Conservation (phyloP, 2,329 filamentous ascomycete species). For the Alternaria brassicae region DNA sequence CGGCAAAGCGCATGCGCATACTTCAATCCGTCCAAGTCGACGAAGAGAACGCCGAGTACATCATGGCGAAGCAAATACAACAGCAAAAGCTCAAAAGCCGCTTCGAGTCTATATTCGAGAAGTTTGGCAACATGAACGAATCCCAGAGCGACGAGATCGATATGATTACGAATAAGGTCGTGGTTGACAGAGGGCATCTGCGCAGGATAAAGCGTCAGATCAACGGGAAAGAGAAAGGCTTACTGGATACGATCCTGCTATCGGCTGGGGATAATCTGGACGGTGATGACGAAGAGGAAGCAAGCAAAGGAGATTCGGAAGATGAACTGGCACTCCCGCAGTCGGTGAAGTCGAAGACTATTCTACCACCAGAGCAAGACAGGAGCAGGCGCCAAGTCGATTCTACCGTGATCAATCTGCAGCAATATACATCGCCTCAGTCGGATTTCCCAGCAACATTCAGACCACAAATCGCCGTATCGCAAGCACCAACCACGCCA, state of each 20-base stretch:
- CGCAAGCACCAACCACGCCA: constrained; percentile 22
- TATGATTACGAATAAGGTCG: constrained; percentile 76
- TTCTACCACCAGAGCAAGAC: neutral
- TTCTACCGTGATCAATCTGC: neutral
- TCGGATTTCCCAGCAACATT: neutral
- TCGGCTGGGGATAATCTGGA: constrained; percentile 44
- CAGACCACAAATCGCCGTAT: constrained; percentile 2
- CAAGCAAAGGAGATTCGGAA: constrained; percentile 22
- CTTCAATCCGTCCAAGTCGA: constrained; percentile 46
- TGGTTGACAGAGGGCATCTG: constrained; percentile 92
- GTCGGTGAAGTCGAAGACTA: constrained; percentile 12
- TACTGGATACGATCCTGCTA: constrained; percentile 34
- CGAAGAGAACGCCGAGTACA: constrained; percentile 46
- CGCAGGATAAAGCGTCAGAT: constrained; percentile 57
- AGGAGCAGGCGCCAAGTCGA: neutral
- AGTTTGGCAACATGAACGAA: constrained; percentile 83
- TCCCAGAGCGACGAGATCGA: constrained; percentile 90
- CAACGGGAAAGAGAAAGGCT: constrained; percentile 30
- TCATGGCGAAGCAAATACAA: constrained; percentile 46
- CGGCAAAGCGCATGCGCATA: constrained; percentile 67
- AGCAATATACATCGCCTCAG: neutral
- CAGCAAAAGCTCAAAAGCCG: constrained; percentile 63
- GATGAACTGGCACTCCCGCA: constrained; percentile 44
- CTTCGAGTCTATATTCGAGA: constrained; percentile 88
- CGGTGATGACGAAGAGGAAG: constrained; percentile 46